Conservation (phyloP, 1,139 yeast species). For the Geotrichum citri-aurantii region DNA sequence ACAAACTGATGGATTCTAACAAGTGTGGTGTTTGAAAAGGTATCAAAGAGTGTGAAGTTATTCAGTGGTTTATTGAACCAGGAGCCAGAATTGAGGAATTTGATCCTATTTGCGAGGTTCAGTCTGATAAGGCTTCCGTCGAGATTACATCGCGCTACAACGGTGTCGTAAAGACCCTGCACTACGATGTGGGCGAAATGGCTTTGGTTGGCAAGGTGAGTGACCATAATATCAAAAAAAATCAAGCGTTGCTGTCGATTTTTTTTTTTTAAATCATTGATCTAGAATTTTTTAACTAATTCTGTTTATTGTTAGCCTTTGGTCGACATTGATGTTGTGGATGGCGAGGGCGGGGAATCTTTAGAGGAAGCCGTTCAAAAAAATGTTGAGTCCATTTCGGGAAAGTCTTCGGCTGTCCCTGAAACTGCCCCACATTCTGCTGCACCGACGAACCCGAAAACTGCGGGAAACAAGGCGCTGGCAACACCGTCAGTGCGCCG, state of each 20-base stretch:
- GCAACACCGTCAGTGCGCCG: constrained; percentile 38
- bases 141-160: constrained; percentile 36
- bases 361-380: constrained; percentile 3
- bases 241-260: too few species aligned
- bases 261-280: too few species aligned
- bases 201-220: constrained; percentile 32
- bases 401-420: not conserved
- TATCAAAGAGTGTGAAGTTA: constrained; percentile 37
- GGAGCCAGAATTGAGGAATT: constrained; percentile 36
- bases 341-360: constrained; percentile 19
- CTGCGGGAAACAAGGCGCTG: constrained; percentile 18
- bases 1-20: not conserved
- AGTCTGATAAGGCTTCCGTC: constrained; percentile 36
- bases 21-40: not conserved
- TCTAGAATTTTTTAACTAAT: not conserved
- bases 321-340: constrained; percentile 33
- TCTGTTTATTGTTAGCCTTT: constrained; percentile 23
- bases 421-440: not conserved
- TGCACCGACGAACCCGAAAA: not conserved
- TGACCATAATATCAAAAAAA: not conserved
- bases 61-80: constrained; percentile 38
- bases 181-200: constrained; percentile 37
- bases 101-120: constrained; percentile 37
- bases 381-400: constrained; percentile 1
- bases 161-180: constrained; percentile 33